Evolutionary conservation across 2,329 filamentous ascomycete species (phyloP), one percentile per base, ranked within the genome.

Genomic region (Colletotrichum salicis): DNA sequence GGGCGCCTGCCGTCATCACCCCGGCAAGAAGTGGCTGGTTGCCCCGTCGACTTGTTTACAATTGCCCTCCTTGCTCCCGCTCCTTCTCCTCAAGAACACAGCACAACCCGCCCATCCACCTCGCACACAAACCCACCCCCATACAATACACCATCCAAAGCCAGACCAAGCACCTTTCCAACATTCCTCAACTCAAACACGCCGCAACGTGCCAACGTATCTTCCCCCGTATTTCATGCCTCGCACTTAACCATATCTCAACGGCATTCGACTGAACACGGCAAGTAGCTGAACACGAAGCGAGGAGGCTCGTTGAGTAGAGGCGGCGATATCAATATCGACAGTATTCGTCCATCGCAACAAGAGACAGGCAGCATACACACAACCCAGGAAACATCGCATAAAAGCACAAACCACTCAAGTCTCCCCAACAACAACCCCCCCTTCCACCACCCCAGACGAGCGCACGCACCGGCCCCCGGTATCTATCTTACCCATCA

Each of bases 41-140:
- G 75, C 75, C 74, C 73, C 59, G 74, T 73, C 75, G 74, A 76
- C 75, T 73, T 76, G 75, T 76, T 76, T 76, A 76, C 75, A 68
- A 67, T 67, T 70, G 70, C 67, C 57, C 70, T 71, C 67, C 67
- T 67, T 72, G 61, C 67, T 67, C 67, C 70, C 67, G 61, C 63
- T 56, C 67, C 63, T 56, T 68, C 67, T 71, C 67, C 70, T 72
- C 70, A 72, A 72, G 70, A 72, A 72, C 61, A 68, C 58, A 70
- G 67, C 61, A 72, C 70, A 70, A 72, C 70, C 70, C 70, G 67
- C 70, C 70, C 70, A 72, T 71, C 70, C 70, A 70, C 67, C 64
- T 66, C 67, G 51, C 58, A 70, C 70, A 71, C 66, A 72, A 72
- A 69, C 27, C 64, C 70, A 65, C 61, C 72, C 64, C 58, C 64